These are phyloP conservation scores for Mycena polygramma DNA, from an alignment of 768 basidiomycete genomes.

Conservation along the genomic window DNA sequence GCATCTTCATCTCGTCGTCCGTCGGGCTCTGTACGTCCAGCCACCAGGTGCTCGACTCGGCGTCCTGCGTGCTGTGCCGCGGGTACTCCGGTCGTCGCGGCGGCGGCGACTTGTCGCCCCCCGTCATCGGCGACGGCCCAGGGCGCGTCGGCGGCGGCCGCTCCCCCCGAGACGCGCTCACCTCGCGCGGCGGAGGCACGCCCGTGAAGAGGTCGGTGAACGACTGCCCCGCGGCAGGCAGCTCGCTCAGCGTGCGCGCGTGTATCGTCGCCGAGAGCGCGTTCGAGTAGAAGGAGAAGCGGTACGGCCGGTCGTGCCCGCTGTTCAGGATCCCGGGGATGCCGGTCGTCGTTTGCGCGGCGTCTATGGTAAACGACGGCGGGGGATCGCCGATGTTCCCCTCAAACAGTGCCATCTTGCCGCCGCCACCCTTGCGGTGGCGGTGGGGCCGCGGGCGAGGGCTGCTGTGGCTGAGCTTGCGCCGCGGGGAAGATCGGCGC, in stretches of 20 bases:
- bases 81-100: conserved; percentile 26
- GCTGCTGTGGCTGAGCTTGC: conserved; percentile 90
- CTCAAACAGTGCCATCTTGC: conserved; percentile 95
- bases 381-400: conserved; percentile 61
- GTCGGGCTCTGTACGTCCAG: conserved; percentile 93
- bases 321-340: conserved; percentile 54
- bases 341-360: conserved; percentile 34
- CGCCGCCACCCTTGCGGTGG: conserved; percentile 70
- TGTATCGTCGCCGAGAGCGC: conserved; percentile 93
- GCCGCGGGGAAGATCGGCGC: conserved; percentile 69
- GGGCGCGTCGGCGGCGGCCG: conserved; percentile 30
- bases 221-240: conserved; percentile 93
- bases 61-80: conserved; percentile 48
- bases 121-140: conserved; percentile 26
- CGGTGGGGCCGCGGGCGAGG: conserved; percentile 72
- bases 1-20: conserved; percentile 98
- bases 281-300: conserved; percentile 99
- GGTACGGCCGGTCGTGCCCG: conserved; percentile 90
- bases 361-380: conserved; percentile 52
- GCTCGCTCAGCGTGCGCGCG: conserved; percentile 90
- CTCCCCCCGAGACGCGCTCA: conserved; percentile 29
- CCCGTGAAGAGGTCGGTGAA: conserved; percentile 93
- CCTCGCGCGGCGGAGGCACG: conserved; percentile 42
- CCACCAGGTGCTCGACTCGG: conserved; percentile 95
- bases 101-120: conserved; percentile 23